Base-by-base conservation (phyloP, 345 rosid genomes). In the Citrus cavaleriei region DNA sequence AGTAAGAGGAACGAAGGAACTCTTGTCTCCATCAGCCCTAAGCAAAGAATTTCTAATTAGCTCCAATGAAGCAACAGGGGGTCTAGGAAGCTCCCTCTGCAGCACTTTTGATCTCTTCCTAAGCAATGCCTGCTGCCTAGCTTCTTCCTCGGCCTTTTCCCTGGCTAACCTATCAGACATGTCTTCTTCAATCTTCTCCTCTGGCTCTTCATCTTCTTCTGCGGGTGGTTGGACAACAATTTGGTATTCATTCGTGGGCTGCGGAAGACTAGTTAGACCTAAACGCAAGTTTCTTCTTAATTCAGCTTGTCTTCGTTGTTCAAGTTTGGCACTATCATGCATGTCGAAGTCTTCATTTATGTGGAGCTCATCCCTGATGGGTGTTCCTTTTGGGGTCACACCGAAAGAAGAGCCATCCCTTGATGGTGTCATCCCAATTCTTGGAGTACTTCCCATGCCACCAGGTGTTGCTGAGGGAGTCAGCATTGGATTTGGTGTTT, bases 401-500 rank as follows among this genome's bases (percentile, higher is more conserved):
- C 91, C 88, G 81, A 91, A 92, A 73, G 98, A 87, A 78, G 83
- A 81, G 25, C 92, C 97, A 83, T 96, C 99, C 85, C 93, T 93
- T 73, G 93, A 85, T 18, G 99, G 99, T 70, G 99, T 97, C 97
- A 87, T 91, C 75, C 95, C 96, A 84, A 86, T 85, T 86, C 98
- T 88, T 57, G 98, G 99, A 77, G 99, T 97, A 58, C 84, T 84
- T 64, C 91, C 89, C 77, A 81, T 96, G 74, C 78, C 90, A 69
- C 96, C 98, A 76, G 98, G 98, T 82, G 99, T 97, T 83, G 89
- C 88, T 0, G 94, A 91, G 85, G 99, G 98, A 78, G 99, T 94
- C 78, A 91, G 80, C 90, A 97, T 85, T 19, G 93, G 95, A 74
- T 97, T 94, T 71, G 99, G 99, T 2, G 99, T 97, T 84, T 93